Percentiles rank a stretch among this genome's conserved stretches.
These are phyloP conservation scores for Cryptosporidium sp. DNA, from an alignment of 169 alveolate species.

Conservation along the genomic window DNA sequence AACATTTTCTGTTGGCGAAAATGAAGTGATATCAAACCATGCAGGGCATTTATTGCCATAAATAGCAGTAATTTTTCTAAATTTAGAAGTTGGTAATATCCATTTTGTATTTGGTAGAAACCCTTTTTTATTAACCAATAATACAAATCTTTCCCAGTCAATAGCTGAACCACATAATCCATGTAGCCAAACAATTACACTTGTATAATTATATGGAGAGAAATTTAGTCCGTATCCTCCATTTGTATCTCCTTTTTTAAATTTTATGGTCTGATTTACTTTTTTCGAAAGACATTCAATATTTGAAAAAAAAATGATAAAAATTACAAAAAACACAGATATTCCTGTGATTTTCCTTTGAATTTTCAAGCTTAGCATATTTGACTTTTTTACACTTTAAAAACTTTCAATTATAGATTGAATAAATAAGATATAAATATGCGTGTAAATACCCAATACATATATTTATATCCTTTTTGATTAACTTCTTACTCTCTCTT, in stretches of 20 bases:
- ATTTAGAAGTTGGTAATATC: slow-evolving; percentile 51
- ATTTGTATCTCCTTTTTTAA: slow-evolving; percentile 41
- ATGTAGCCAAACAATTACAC: slow-evolving; percentile 47
- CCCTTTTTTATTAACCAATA: not conserved
- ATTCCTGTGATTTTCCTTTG: slow-evolving; percentile 5
- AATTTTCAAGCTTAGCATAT: not conserved
- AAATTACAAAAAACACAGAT: not conserved
- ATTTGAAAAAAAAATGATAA: not conserved
- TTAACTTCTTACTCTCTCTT: not conserved
- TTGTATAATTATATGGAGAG: slow-evolving; percentile 9
- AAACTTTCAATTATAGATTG: not conserved
- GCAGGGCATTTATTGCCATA: slow-evolving; percentile 61
- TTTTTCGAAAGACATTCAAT: slow-evolving; percentile 28
- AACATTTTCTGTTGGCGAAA: slow-evolving; percentile 7
- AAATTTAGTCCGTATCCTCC: slow-evolving; percentile 37
- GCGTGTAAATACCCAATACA: not conserved
- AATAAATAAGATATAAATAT: not conserved
- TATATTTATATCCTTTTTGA: not conserved
- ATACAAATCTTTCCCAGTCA: slow-evolving; percentile 30
- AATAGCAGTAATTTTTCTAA: slow-evolving; percentile 14
- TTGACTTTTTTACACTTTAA: not conserved
- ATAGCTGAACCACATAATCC: slow-evolving; percentile 64
- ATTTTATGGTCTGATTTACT: not conserved
- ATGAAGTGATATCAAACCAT: slow-evolving; percentile 52
- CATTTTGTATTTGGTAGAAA: slow-evolving; percentile 40